Conservation (phyloP, 176 grass and related monocot genomes). For the Saccharum officinarum region DNA sequence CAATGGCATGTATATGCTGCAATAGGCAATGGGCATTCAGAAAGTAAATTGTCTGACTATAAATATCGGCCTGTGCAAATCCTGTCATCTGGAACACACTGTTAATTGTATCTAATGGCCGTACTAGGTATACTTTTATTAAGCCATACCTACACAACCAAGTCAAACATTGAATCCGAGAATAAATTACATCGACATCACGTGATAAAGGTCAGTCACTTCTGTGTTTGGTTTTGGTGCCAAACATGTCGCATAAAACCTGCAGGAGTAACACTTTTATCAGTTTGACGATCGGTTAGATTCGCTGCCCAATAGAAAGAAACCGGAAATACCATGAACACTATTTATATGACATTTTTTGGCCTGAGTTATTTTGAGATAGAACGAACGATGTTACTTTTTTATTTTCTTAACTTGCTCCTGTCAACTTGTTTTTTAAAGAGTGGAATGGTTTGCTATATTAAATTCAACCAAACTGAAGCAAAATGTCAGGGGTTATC, state of each 20-base stretch:
- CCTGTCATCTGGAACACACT: conserved; percentile 2
- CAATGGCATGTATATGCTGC: not conserved
- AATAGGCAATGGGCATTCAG: not conserved
- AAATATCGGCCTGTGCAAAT: conserved; percentile 2
- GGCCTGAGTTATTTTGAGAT: not conserved
- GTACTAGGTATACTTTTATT: not conserved
- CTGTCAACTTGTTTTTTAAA: not conserved
- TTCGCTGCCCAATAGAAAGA: not conserved
- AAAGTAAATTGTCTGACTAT: not conserved
- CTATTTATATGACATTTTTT: not conserved
- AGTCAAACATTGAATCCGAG: conserved; percentile 7
- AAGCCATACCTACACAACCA: conserved; percentile 5
- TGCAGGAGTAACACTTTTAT: not conserved
- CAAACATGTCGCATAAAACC: not conserved
- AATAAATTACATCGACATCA: conserved; percentile 8
- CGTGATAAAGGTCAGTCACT: conserved; percentile 5
- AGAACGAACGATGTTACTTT: not conserved
- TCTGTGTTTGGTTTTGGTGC: not conserved
- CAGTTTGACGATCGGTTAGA: not conserved
- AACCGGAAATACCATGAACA: not conserved
- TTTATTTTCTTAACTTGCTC: not conserved
- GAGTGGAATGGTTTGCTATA: not conserved
- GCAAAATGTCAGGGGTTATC: not conserved
- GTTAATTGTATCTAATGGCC: not conserved
- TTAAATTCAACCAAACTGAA: not conserved